A percentile compares a stretch with the other conserved stretches of the same genome.
phyloP scores from a whole-genome alignment of 257 asterid genomes.

The Lithospermum erythrorhizon region DNA sequence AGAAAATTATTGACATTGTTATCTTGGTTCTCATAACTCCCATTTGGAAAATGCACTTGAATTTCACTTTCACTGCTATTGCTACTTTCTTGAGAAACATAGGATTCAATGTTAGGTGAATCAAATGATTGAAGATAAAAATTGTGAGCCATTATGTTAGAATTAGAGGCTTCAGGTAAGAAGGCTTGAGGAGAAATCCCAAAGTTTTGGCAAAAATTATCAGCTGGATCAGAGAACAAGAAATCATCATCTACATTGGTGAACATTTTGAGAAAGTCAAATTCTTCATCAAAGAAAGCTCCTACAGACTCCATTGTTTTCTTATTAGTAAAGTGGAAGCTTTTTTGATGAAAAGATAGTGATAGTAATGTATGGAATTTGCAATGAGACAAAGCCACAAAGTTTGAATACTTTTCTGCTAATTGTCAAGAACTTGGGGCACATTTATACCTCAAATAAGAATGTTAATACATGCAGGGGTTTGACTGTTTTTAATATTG shows the following conservation, averaged over 20 bases:
- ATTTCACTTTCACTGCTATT: slow-evolving; percentile 17
- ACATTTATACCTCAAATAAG: background rate
- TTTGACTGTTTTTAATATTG: background rate
- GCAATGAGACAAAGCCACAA: background rate
- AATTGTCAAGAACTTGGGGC: background rate
- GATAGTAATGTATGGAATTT: background rate
- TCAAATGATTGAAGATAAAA: slow-evolving; percentile 9
- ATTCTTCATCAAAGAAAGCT: slow-evolving; percentile 3
- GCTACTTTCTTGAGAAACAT: slow-evolving; percentile 51
- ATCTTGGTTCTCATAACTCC: background rate
- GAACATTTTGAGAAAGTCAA: slow-evolving; percentile 30
- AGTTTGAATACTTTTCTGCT: background rate
- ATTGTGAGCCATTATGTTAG: slow-evolving; percentile 11
- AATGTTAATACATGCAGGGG: background rate
- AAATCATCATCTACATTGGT: slow-evolving; percentile 36
- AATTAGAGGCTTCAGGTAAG: slow-evolving; percentile 1
- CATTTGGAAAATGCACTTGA: background rate
- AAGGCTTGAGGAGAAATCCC: slow-evolving; percentile 12
- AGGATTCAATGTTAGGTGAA: slow-evolving; percentile 10
- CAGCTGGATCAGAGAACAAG: slow-evolving; percentile 21
- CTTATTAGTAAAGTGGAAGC: background rate
- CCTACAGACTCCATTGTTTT: background rate
- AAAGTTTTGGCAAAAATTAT: slow-evolving; percentile 1
- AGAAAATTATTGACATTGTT: background rate
- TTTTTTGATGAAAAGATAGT: background rate